Evolutionary conservation across 345 rosid species (phyloP).

Genomic region (Trapa incisa): DNA sequence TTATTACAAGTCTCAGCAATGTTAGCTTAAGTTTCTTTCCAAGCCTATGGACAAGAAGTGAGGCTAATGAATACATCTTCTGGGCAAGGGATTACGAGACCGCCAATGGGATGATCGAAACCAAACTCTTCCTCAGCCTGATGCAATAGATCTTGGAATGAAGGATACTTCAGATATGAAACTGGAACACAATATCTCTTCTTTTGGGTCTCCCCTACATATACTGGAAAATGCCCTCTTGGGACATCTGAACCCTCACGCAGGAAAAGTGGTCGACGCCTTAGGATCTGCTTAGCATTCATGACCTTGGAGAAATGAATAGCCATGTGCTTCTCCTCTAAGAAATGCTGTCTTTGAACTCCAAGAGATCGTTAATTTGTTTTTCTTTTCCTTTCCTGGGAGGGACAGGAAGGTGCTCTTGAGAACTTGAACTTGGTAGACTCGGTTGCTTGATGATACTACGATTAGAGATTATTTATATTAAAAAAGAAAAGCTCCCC

Average conservation of each 20-base stretch:
- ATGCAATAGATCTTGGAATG: not conserved
- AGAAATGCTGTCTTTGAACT: too few species aligned
- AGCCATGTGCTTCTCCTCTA: not conserved
- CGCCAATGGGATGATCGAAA: not conserved
- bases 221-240: not conserved
- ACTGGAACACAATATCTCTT: not conserved
- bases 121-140: constrained; percentile 4
- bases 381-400: too few species aligned
- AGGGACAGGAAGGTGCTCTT: too few species aligned
- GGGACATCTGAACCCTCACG: not conserved
- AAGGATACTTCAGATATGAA: not conserved
- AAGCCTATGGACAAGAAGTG: not conserved
- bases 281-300: constrained; percentile 2
- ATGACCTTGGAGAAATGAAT: not conserved
- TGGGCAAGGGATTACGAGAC: not conserved
- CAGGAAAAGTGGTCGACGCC: not conserved
- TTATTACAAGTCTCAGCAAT: not conserved
- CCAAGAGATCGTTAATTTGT: too few species aligned
- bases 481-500: too few species aligned
- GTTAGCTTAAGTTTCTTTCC: not conserved
- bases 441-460: too few species aligned
- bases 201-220: not conserved
- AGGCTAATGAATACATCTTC: not conserved
- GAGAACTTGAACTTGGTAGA: too few species aligned
- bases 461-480: too few species aligned